These are phyloP conservation scores for Xylaria sp. DNA, from an alignment of 2,329 filamentous ascomycete genomes.

Conservation along the genomic window DNA sequence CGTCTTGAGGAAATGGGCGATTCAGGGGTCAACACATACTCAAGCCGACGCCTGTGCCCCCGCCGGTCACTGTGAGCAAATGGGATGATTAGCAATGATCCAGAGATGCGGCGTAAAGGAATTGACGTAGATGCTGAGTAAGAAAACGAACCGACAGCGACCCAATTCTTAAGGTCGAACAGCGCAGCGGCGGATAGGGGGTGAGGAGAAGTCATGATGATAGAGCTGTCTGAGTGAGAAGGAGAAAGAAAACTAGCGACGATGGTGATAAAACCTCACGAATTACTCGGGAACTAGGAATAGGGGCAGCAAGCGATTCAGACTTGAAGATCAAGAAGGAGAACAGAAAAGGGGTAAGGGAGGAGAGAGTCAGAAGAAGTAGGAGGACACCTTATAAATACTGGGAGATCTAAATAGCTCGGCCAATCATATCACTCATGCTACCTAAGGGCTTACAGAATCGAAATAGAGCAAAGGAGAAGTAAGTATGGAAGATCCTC, in stretches of 20 bases:
- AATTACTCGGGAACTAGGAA: neutral
- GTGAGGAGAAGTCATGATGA: constrained; percentile 41
- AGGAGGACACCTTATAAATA: constrained; percentile 19
- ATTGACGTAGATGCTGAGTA: neutral
- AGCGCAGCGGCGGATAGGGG: constrained; percentile 45
- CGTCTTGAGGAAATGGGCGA: neutral
- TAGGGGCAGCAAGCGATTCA: neutral
- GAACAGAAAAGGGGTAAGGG: constrained; percentile 18
- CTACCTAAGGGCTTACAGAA: constrained; percentile 2
- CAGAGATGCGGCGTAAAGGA: neutral
- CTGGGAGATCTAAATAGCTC: neutral
- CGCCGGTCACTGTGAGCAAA: constrained; percentile 41
- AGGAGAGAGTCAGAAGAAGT: neutral
- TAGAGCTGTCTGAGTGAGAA: neutral
- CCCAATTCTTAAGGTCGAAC: constrained; percentile 43
- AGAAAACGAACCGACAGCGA: constrained; percentile 44
- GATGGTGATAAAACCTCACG: neutral
- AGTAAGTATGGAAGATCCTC: constrained; percentile 4
- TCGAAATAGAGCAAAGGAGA: constrained; percentile 4
- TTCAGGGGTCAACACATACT: constrained; percentile 38
- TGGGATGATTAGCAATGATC: constrained; percentile 7
- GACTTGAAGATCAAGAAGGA: neutral
- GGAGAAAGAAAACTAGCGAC: neutral
- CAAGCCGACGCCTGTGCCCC: constrained; percentile 45
- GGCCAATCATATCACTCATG: constrained; percentile 23